Conservation (phyloP, 2,329 filamentous ascomycete genomes). For the Clarireedia monteithiana region DNA sequence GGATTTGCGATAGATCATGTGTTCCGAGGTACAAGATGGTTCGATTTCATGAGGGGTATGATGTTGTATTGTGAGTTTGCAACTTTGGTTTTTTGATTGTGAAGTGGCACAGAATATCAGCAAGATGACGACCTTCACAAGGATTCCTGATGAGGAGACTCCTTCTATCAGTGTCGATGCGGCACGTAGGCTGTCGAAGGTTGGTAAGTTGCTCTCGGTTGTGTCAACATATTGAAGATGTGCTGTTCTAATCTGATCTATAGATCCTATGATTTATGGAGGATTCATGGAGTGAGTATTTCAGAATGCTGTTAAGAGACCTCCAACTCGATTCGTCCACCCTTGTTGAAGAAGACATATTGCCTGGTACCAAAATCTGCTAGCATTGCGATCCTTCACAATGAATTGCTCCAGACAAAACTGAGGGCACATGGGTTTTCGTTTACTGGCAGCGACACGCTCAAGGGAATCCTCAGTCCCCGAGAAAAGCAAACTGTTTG, state of each 20-base stretch:
- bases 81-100: not conserved
- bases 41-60: not conserved
- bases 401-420: too few species aligned
- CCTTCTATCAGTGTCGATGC: constrained; percentile 61
- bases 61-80: constrained; percentile 1
- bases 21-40: constrained; percentile 5
- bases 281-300: constrained; percentile 70
- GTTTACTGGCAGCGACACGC: too few species aligned
- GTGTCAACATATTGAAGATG: not conserved
- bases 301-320: not conserved
- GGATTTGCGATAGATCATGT: not conserved
- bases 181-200: constrained; percentile 57
- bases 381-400: too few species aligned
- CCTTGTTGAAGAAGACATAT: not conserved
- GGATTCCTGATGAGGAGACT: constrained; percentile 50
- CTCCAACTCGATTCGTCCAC: not conserved
- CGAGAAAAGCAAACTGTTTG: too few species aligned
- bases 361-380: not conserved
- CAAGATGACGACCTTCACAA: constrained; percentile 66
- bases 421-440: too few species aligned
- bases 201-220: constrained; percentile 32
- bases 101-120: not conserved
- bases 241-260: not conserved
- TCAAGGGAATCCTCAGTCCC: too few species aligned
- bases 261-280: constrained; percentile 70